A percentile compares a stretch with the other conserved stretches of the same genome.
phyloP scores from a whole-genome alignment of 805 yeast species.

The Schizosaccharomyces japonicus region DNA sequence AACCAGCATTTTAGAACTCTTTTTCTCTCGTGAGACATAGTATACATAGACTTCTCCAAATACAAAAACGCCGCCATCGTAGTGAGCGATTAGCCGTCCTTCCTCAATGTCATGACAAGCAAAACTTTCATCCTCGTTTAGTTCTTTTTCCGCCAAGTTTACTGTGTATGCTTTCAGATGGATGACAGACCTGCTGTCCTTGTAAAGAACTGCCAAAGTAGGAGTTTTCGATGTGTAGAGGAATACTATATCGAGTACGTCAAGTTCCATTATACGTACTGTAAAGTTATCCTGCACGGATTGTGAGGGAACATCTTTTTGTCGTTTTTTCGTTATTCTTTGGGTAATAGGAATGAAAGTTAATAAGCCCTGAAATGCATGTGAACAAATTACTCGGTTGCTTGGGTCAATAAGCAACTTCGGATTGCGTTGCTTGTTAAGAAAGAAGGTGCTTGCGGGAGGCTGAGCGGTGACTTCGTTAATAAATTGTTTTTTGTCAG shows the following conservation, averaged over 20 bases:
- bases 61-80: neutral
- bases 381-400: neutral
- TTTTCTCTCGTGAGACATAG: neutral
- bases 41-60: slow-evolving; percentile 1
- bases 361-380: slow-evolving; percentile 3
- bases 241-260: slow-evolving; percentile 1
- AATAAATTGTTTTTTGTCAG: neutral
- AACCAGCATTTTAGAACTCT: neutral
- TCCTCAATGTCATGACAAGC: slow-evolving; percentile 1
- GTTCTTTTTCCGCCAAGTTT: neutral
- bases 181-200: neutral
- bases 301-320: neutral
- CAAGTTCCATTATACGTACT: slow-evolving; percentile 2
- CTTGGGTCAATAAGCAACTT: neutral
- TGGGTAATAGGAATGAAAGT: slow-evolving; percentile 1
- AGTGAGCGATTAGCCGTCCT: neutral
- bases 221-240: neutral
- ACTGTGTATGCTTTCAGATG: neutral
- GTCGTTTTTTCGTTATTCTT: slow-evolving; percentile 1
- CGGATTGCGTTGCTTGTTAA: neutral
- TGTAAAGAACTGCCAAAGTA: slow-evolving; percentile 3
- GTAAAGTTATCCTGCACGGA: neutral
- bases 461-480: slow-evolving; percentile 1
- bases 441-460: neutral
- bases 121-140: neutral